Evolutionary conservation across 1,284 basidiomycete genomes (phyloP).

Genomic region (Irpex sp.): DNA sequence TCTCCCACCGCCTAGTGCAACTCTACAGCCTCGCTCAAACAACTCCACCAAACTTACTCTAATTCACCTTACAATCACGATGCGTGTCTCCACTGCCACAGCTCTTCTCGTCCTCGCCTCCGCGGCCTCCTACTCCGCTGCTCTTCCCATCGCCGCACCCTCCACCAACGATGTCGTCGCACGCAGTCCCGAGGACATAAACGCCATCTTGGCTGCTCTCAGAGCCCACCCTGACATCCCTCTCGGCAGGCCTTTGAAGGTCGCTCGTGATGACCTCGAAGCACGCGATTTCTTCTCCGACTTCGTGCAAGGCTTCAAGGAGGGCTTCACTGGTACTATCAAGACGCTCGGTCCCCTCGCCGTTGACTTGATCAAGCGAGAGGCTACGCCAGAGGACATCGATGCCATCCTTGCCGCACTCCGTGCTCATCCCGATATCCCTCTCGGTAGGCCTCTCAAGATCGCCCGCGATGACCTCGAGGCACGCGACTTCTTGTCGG

Average conservation of each 20-base stretch:
- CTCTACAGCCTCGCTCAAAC: background rate
- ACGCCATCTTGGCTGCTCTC: too few species aligned
- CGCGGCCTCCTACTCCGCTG: background rate
- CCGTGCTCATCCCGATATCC: background rate
- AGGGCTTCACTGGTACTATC: conserved; percentile 5
- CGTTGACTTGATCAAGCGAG: background rate
- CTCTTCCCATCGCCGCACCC: background rate
- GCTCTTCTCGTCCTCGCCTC: conserved; percentile 3
- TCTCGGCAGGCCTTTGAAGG: too few species aligned
- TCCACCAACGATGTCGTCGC: background rate
- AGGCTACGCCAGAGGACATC: too few species aligned
- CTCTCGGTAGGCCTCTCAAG: background rate
- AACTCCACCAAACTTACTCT: background rate
- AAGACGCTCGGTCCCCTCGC: background rate
- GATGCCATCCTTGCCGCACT: background rate
- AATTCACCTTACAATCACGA: background rate
- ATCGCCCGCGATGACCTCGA: background rate
- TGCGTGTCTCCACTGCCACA: conserved; percentile 3
- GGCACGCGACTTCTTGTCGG: conserved; percentile 5
- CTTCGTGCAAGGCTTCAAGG: conserved; percentile 6
- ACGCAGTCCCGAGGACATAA: too few species aligned
- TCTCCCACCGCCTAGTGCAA: background rate
- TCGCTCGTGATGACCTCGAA: background rate
- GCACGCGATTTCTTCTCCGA: conserved; percentile 2
- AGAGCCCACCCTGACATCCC: too few species aligned